Evolutionary conservation across 192 early-diverging fungal species (phyloP), one percentile per base, ranked within the genome.

Genomic region (Dissophora globulifera): DNA sequence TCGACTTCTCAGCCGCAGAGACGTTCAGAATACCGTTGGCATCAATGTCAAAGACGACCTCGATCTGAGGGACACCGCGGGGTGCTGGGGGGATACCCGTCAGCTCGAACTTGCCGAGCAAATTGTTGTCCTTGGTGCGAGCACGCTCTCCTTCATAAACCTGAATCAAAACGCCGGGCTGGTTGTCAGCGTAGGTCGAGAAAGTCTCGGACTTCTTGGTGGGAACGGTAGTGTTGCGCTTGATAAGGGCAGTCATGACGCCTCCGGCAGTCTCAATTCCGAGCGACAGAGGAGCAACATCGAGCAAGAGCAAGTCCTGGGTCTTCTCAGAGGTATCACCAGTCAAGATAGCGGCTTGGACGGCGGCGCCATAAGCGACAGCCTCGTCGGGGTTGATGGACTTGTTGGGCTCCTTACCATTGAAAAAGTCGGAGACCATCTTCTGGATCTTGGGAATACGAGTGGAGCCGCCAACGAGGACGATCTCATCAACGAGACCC

Each of bases 321-420:
- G 93, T 95, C 91, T 96, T 96, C 83, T 95, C 93, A 10, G 70
- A 75, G 35, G 91, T 92, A 78, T 94, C 93, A 63, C 95, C 96
- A 55, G 96, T 91, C 74, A 97, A 89, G 74, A 99, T 96, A 61
- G 96, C 95, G 58, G 96, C 97, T 86, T 99, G 96, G 74, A 99
- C 96, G 63, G 97, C 95, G 59, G 97, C 97, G 83, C 97, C 97
- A 81, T 97, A 99, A 68, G 97, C 97, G 65, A 98, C 97, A 59
- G 97, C 97, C 83, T 99, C 97, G 82, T 99, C 96, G 63, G 97
- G 97, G 90, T 99, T 99, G 85, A 98, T 96, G 61, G 94, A 94
- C 93, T 95, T 97, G 94, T 96, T 96, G 74, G 93, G 94, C 85
- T 99, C 95, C 90, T 99, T 99, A 79, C 96, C 96, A 89, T 94